These are phyloP conservation scores for Boletus bicolor DNA, from an alignment of 768 basidiomycete genomes.

Conservation along the genomic window DNA sequence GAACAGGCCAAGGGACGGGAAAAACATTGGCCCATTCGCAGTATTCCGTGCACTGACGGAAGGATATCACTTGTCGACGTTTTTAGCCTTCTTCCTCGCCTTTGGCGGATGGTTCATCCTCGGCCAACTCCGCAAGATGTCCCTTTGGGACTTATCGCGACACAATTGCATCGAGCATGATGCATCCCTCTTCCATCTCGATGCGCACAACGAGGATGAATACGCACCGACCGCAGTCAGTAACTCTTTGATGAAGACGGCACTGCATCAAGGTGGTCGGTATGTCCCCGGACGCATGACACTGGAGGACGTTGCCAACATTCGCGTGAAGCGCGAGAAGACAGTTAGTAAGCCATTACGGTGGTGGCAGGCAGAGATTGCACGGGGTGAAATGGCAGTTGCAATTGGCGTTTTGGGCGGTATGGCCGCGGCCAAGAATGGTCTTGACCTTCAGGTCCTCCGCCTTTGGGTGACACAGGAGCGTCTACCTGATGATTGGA, in stretches of 20 bases:
- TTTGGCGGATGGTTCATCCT: slow-evolving; percentile 48
- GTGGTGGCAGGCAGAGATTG: slow-evolving; percentile 52
- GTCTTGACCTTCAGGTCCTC: slow-evolving; percentile 46
- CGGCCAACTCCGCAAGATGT: slow-evolving; percentile 30
- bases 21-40: slow-evolving; percentile 38
- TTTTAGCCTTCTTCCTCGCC: slow-evolving; percentile 47
- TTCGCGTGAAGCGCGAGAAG: slow-evolving; percentile 50
- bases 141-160: slow-evolving; percentile 40
- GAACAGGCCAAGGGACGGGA: slow-evolving; percentile 49
- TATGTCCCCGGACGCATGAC: slow-evolving; percentile 29
- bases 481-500: slow-evolving; percentile 44
- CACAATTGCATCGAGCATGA: slow-evolving; percentile 58
- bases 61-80: slow-evolving; percentile 49
- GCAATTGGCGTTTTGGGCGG: slow-evolving; percentile 49
- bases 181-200: slow-evolving; percentile 52
- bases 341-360: slow-evolving; percentile 36
- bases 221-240: slow-evolving; percentile 49
- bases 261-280: slow-evolving; percentile 36
- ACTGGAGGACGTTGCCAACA: slow-evolving; percentile 40
- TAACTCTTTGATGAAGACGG: slow-evolving; percentile 36
- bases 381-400: slow-evolving; percentile 64
- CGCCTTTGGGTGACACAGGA: slow-evolving; percentile 53
- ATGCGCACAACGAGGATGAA: slow-evolving; percentile 40
- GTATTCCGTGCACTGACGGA: slow-evolving; percentile 43
- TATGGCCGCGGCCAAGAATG: slow-evolving; percentile 35